Conservation (phyloP, 176 grass and related monocot species). For the Musa acuminata region DNA sequence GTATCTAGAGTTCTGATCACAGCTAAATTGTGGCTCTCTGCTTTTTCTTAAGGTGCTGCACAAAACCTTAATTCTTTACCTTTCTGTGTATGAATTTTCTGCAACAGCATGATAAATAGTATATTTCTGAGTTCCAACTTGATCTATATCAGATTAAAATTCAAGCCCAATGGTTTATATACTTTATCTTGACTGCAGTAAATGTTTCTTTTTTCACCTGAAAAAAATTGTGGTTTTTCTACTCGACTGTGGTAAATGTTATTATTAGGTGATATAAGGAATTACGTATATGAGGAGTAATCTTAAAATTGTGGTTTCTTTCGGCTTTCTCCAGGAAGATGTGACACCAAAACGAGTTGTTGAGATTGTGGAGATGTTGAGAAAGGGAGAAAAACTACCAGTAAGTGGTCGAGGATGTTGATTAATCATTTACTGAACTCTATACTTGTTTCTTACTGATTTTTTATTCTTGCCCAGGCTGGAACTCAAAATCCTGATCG, state of each 20-base stretch:
- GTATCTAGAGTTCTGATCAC: too few relatives aligned
- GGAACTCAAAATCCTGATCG: conserved; percentile 77
- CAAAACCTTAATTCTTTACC: too few relatives aligned
- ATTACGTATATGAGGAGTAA: neutral
- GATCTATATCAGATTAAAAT: neutral
- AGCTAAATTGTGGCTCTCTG: too few relatives aligned
- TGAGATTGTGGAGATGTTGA: conserved; percentile 87
- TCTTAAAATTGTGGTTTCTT: too few relatives aligned
- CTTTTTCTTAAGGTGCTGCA: too few relatives aligned
- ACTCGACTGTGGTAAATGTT: too few relatives aligned
- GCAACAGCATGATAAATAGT: too few relatives aligned
- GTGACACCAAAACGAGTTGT: conserved; percentile 69
- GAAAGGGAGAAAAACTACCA: conserved; percentile 71
- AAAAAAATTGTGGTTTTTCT: too few relatives aligned
- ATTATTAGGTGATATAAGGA: neutral
- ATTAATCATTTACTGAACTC: neutral
- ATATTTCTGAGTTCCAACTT: too few relatives aligned
- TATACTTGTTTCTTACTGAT: neutral
- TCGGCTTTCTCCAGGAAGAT: conserved; percentile 62
- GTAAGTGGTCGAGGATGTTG: conserved; percentile 30
- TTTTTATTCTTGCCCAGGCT: conserved; percentile 30
- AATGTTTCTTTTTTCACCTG: too few relatives aligned
- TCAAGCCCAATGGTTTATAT: neutral
- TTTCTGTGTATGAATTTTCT: too few relatives aligned
- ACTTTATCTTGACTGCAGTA: too few relatives aligned